Base-by-base conservation (phyloP, 1,284 basidiomycete species). In the Sporisorium exsertum region DNA sequence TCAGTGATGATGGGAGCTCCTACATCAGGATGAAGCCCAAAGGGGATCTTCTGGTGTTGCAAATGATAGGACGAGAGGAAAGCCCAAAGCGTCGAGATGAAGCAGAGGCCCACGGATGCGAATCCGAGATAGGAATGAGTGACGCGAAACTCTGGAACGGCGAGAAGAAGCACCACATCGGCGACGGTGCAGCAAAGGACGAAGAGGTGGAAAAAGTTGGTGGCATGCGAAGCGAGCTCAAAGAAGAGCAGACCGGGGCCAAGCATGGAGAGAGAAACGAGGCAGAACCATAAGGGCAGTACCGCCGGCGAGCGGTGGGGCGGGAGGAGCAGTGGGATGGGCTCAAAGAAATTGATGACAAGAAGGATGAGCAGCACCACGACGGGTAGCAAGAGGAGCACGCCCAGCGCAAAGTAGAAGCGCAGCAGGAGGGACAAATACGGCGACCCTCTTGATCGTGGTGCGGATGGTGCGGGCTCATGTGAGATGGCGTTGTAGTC, bases 181-280 rank as follows among this genome's bases (percentile, higher is more conserved):
- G 47, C 56, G 22, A 72, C 20, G 27, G 64, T 65, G 54, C 57
- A 67, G 49, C 61, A 58, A 22, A 78, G 63, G 24, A 71, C 67
- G 35, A 69, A 64, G 35, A 68, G 64, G 29, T 80, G 77, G 45
- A 79, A 68, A 10, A 73, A 56, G 51, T 68, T 65, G 46, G 79
- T 80, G 15, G 72, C 62, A 20, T 67, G 67, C 4, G 72, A 72
- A 10, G 72, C 73, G 13, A 80, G 68, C 64, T 80, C 79, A 49
- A 80, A 79, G 64, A 79, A 76, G 56, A 78, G 58, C 20, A 81
- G 50, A 4, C 72, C 68, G 1, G 77, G 77, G 1, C 53, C 72
- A 4, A 79, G 58, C 61, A 79, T 68, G 40, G 73, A 64, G 3
- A 77, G 33, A 5, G 79, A 72, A 26, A 73, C 62, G 50, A 78